phyloP scores from a whole-genome alignment of 306 rosid genomes.

The Calophaca sinica region DNA sequence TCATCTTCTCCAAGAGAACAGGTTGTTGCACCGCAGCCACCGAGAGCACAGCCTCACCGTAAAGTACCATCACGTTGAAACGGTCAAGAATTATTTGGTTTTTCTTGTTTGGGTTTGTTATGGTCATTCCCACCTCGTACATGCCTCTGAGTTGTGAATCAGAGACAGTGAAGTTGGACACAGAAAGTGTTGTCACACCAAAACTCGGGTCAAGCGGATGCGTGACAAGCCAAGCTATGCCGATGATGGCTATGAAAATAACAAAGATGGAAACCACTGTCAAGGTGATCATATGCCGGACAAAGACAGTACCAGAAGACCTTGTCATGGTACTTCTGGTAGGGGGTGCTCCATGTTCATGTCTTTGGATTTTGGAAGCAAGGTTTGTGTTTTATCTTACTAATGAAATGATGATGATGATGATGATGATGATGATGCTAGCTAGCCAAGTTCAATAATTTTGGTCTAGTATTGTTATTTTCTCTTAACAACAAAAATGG shows the following conservation, averaged over 20 bases:
- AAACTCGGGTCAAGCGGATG: conserved; percentile 42
- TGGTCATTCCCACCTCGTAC: conserved; percentile 31
- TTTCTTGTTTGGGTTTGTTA: conserved; percentile 54
- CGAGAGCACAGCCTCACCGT: background rate
- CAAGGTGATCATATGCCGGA: background rate
- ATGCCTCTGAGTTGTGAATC: conserved; percentile 22
- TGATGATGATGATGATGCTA: background rate
- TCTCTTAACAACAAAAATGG: conserved; percentile 8
- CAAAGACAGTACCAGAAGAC: background rate
- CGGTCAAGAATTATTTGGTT: background rate
- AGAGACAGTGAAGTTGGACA: conserved; percentile 47
- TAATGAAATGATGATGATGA: too few species aligned
- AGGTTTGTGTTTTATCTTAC: conserved; percentile 21
- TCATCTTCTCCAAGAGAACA: conserved; percentile 15
- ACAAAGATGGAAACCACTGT: conserved; percentile 8
- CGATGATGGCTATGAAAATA: conserved; percentile 9
- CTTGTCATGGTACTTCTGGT: background rate
- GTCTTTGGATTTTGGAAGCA: conserved; percentile 1
- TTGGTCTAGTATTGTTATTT: background rate
- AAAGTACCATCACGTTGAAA: background rate
- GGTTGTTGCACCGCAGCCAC: background rate
- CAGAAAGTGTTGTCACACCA: conserved; percentile 35
- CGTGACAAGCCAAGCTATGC: conserved; percentile 48
- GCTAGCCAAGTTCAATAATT: background rate
- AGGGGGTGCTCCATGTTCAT: conserved; percentile 15